Evolutionary conservation across 208 protist genomes (phyloP).

Genomic region (Zelonia costaricensis): DNA sequence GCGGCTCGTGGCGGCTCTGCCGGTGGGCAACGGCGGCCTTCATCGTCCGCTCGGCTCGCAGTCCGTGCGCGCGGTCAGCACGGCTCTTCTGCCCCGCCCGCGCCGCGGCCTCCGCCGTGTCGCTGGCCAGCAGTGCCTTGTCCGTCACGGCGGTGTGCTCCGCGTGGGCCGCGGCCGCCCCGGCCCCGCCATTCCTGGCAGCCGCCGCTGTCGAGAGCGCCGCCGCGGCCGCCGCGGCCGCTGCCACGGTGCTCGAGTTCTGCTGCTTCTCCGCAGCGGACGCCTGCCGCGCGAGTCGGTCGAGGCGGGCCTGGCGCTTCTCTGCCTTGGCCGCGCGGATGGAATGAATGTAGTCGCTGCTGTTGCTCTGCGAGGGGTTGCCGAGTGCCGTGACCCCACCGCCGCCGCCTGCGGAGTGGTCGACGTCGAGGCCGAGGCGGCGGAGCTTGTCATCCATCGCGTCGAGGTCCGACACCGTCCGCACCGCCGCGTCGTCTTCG

Average conservation of each 20-base stretch:
- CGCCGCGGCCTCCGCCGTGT: slow-evolving; percentile 14
- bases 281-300: slow-evolving; percentile 64
- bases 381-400: background rate
- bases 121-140: slow-evolving; percentile 20
- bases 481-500: slow-evolving; percentile 17
- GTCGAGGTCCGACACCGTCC: slow-evolving; percentile 52
- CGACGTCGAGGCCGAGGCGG: slow-evolving; percentile 51
- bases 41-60: slow-evolving; percentile 34
- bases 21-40: slow-evolving; percentile 24
- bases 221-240: background rate
- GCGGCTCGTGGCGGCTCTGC: slow-evolving; percentile 10
- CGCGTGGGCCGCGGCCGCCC: background rate
- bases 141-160: slow-evolving; percentile 33
- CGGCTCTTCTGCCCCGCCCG: slow-evolving; percentile 3
- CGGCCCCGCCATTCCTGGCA: too few relatives aligned
- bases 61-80: slow-evolving; percentile 5
- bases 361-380: slow-evolving; percentile 3
- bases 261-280: slow-evolving; percentile 44
- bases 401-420: slow-evolving; percentile 15
- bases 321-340: slow-evolving; percentile 64
- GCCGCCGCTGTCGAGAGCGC: background rate
- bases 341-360: slow-evolving; percentile 49
- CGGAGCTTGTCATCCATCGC: slow-evolving; percentile 82
- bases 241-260: background rate
- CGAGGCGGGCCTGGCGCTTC: slow-evolving; percentile 43